Conservation (phyloP, 2,329 filamentous ascomycete genomes). For the Aspergillus proliferans region DNA sequence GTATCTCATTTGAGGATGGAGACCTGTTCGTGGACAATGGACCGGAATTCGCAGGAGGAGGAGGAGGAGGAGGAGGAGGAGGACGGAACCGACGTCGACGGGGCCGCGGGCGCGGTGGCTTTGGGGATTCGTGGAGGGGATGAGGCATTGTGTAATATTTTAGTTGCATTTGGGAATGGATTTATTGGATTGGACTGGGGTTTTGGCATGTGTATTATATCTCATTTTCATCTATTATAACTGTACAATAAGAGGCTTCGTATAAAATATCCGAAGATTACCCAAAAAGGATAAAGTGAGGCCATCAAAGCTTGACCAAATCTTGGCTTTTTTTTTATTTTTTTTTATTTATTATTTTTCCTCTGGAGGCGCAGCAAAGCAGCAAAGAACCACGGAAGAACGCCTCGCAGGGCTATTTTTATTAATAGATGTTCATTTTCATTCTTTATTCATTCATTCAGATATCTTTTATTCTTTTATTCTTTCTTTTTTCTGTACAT, state of each 20-base stretch:
- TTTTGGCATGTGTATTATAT: neutral
- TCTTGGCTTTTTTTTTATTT: slow-evolving; percentile 5
- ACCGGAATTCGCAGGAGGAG: slow-evolving; percentile 51
- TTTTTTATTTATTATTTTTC: neutral
- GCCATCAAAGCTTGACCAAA: slow-evolving; percentile 9
- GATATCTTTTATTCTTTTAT: neutral
- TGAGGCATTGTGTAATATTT: slow-evolving; percentile 1
- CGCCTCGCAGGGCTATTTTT: neutral
- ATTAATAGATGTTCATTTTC: neutral
- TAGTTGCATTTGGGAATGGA: neutral
- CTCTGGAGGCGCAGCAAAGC: too few relatives aligned
- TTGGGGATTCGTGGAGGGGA: slow-evolving; percentile 16
- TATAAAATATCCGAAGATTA: neutral
- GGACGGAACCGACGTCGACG: slow-evolving; percentile 5
- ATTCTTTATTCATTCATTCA: neutral
- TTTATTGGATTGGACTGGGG: neutral
- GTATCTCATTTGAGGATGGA: slow-evolving; percentile 66
- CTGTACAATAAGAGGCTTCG: neutral
- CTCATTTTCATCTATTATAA: neutral
- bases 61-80: slow-evolving; percentile 19
- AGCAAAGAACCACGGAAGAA: neutral
- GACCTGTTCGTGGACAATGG: slow-evolving; percentile 65
- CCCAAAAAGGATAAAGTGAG: neutral
- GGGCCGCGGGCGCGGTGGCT: slow-evolving; percentile 25
- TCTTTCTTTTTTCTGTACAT: neutral